Evolutionary conservation across 2,329 filamentous ascomycete species (phyloP), one percentile per base, ranked within the genome.

Genomic region (Fusarium sp.): DNA sequence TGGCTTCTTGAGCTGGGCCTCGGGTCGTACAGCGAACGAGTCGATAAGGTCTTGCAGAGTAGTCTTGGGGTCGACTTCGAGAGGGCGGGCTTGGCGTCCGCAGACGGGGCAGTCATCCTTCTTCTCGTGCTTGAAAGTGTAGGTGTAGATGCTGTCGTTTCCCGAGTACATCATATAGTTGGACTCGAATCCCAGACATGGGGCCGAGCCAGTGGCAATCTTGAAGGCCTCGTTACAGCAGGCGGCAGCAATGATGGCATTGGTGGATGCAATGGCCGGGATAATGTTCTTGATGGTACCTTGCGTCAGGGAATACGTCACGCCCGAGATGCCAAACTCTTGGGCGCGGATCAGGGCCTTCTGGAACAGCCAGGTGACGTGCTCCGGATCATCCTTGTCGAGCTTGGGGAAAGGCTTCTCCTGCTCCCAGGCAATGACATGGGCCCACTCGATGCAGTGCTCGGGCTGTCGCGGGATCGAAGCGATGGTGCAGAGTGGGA

Each of bases 141-240:
- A 98, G 0, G 97, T 99, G 86, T 99, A 99, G 75, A 99, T 93
- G 75, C 93, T 90, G 79, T 97, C 96, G 79, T 98, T 95, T 56
- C 97, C 97, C 14, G 95, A 98, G 83, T 99, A 99, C 94, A 98
- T 98, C 95, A 98, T 98, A 85, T 99, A 99, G 82, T 98, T 97
- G 65, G 93, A 93, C 52, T 93, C 91, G 73, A 91, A 87, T 14
- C 93, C 94, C 18, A 99, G 87, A 73, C 91, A 92, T 0, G 96
- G 95, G 35, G 96, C 97, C 40, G 92, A 91, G 58, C 89, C 91
- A 16, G 94, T 97, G 47, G 93, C 94, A 72, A 99, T 94, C 85
- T 99, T 99, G 85, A 98, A 91, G 2, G 95, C 96, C 84, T 99
- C 97, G 75, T 98, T 98, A 84, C 97, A 98, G 84, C 96, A 98